Conservation (phyloP, 129 eudicot genomes). For the Chrysanthemum lavandulifolium region DNA sequence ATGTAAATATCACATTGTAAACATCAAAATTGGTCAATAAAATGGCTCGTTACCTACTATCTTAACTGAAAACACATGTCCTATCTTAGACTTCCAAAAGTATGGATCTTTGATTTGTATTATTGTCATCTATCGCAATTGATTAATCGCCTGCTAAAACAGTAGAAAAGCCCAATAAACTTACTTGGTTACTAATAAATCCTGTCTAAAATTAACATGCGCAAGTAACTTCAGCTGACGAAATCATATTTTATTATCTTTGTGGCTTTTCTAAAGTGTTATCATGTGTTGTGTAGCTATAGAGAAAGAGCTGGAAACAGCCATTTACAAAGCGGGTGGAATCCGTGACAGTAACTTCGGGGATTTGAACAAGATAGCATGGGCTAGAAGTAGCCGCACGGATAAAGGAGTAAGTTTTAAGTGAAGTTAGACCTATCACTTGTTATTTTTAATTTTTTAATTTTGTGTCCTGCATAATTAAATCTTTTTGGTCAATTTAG, state of each 20-base stretch:
- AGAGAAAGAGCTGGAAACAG: slow-evolving; percentile 81
- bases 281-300: slow-evolving; percentile 55
- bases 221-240: neutral
- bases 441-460: neutral
- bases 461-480: neutral
- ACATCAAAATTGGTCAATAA: slow-evolving; percentile 11
- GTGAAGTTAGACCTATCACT: neutral
- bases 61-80: neutral
- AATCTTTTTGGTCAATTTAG: slow-evolving; percentile 32
- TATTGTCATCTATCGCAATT: no score
- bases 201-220: neutral
- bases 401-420: slow-evolving; percentile 87
- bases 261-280: slow-evolving; percentile 16
- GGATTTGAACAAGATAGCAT: slow-evolving; percentile 73
- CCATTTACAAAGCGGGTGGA: slow-evolving; percentile 86
- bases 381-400: slow-evolving; percentile 97
- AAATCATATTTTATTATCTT: neutral
- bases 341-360: slow-evolving; percentile 89
- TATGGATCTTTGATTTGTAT: no score
- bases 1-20: slow-evolving; percentile 14
- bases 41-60: neutral
- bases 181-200: neutral
- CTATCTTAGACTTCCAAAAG: no score
- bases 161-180: neutral
- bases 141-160: no score